Conservation (phyloP, 345 rosid genomes). For the Laguncularia racemosa region DNA sequence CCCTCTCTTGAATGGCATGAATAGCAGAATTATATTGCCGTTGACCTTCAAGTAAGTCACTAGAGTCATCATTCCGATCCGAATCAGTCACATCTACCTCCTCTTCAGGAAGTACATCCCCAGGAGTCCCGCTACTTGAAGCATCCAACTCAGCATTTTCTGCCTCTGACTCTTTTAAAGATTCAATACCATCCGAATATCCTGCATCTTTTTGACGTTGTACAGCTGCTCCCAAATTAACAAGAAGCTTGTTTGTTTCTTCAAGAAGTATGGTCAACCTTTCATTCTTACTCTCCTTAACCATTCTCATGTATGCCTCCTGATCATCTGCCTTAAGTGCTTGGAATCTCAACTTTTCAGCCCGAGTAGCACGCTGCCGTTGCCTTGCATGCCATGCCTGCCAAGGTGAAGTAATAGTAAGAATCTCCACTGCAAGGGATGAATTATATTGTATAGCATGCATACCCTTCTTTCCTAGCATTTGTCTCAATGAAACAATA, state of each 20-base stretch:
- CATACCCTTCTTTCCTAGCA: too few relatives aligned
- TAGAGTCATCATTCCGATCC: conserved; percentile 72
- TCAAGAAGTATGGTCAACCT: conserved; percentile 81
- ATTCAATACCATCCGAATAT: conserved; percentile 60
- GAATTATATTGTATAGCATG: too few relatives aligned
- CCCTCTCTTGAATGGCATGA: conserved; percentile 93
- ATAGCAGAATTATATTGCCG: conserved; percentile 94
- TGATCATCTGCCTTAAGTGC: conserved; percentile 98
- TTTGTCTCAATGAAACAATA: too few relatives aligned
- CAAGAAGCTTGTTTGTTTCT: conserved; percentile 94
- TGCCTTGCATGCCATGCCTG: conserved; percentile 99
- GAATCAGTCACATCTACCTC: conserved; percentile 58
- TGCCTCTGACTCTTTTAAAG: conserved; percentile 54
- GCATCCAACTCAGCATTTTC: conserved; percentile 66
- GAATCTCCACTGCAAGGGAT: not conserved
- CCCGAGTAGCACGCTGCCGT: conserved; percentile 96
- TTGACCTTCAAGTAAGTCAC: conserved; percentile 93
- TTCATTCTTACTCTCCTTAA: conserved; percentile 97
- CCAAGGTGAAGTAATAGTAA: conserved; percentile 7
- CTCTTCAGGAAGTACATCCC: conserved; percentile 58
- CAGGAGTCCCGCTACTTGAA: conserved; percentile 58
- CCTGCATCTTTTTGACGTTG: conserved; percentile 93
- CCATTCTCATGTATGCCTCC: conserved; percentile 94
- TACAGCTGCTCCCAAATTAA: conserved; percentile 96
- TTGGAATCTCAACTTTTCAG: conserved; percentile 92